Conservation (phyloP, 179 eudicot species). For the Heliamphora pulchella region DNA sequence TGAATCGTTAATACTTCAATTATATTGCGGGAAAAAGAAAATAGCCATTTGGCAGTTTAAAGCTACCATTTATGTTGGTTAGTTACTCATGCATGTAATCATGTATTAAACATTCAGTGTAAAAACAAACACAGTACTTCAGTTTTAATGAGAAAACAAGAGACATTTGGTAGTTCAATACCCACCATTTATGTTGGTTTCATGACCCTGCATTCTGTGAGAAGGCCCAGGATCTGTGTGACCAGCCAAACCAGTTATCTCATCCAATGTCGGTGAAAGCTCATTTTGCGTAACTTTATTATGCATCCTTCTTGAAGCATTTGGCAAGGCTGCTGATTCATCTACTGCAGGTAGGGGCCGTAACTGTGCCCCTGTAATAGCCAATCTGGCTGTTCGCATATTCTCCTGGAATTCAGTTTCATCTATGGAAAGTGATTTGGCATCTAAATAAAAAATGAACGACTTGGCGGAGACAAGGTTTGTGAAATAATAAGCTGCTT, state of each 20-base stretch:
- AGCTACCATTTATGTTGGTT: conserved; percentile 14
- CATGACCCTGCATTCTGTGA: conserved; percentile 4
- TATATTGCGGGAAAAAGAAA: not conserved
- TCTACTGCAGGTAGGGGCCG: conserved; percentile 8
- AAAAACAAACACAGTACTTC: not conserved
- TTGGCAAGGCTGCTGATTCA: conserved; percentile 8
- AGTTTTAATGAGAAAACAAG: not conserved
- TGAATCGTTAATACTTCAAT: not conserved
- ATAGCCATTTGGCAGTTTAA: conserved; percentile 4
- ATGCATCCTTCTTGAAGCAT: not conserved
- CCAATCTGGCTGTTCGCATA: conserved; percentile 23
- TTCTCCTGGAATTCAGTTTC: conserved; percentile 23
- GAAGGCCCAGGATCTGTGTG: conserved; percentile 16
- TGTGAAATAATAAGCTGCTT: conserved; percentile 30
- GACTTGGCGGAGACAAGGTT: conserved; percentile 26
- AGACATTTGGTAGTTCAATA: conserved; percentile 10
- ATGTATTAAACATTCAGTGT: not conserved
- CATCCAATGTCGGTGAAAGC: conserved; percentile 2
- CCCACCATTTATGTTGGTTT: conserved; percentile 13
- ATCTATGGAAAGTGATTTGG: conserved; percentile 24
- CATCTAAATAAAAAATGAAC: conserved; percentile 26
- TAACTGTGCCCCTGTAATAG: conserved; percentile 7
- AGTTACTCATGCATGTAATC: not conserved
- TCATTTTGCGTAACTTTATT: conserved; percentile 10
- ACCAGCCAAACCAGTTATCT: conserved; percentile 10